Evolutionary conservation across 2,329 filamentous ascomycete species (phyloP), one percentile per base, ranked within the genome.

Genomic region (Xylaria sp.): DNA sequence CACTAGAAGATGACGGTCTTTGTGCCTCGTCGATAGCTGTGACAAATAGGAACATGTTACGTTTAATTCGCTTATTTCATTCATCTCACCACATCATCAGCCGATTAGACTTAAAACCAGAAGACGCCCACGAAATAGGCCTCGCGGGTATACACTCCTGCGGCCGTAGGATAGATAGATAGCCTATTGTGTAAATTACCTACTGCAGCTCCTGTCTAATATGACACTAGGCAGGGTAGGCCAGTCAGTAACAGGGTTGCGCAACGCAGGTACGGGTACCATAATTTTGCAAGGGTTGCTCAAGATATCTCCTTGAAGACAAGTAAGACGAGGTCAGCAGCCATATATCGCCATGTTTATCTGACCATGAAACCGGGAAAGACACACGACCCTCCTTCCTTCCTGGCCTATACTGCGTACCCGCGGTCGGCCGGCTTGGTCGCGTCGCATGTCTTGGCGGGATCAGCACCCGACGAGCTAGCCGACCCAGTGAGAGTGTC

Each of bases 371-470:
- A 57, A 45, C 57, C 51, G n/a, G 50, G 51, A 65, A 50, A 62
- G 47, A 62, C 20, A 47, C 13, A 42, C 11, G n/a, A 44, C 17
- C n/a, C 17, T 7, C 39, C 25, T n/a, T 17, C n/a, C 17, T 51
- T 51, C 25, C 33, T 36, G 25, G 33, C 31, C 38, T 33, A 55
- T 50, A 17, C 5, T 20, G 5, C 33, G 22, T 17, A 1, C 20
- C 22, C 51, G 33, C 20, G 51, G n/a, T 54, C 51, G 20, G 50
- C 15, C 42, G 15, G 7, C 29, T 15, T 29, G 58, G 47, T 44
- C 33, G 51, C 17, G 54, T 59, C 47, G 61, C 45, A 51, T 47
- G 61, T 57, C 54, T 64, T 64, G 61, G 54, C 61, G 47, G 50
- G 36, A 53, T 58, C 45, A 15, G 29, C 42, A 27, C 13, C 55